Conservation (phyloP, 108 stramenopile species). For the Hondaea fermentalgiana region DNA sequence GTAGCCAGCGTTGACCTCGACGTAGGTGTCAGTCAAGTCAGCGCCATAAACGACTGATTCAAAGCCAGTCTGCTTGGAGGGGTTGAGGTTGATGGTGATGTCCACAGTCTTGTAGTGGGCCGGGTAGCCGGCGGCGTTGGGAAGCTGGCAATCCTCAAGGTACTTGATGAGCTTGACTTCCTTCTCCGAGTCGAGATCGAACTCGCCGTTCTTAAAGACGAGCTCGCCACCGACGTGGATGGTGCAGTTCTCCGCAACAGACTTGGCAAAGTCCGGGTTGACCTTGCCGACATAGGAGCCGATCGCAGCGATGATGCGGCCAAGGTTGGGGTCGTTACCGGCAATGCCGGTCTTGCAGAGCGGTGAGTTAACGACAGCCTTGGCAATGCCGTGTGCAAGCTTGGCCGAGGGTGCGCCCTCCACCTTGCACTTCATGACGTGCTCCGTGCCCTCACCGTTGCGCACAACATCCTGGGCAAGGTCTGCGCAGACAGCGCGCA, state of each 20-base stretch:
- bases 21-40: conserved; percentile 88
- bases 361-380: conserved; percentile 79
- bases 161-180: conserved; percentile 76
- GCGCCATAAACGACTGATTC: conserved; percentile 64
- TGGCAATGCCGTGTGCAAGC: conserved; percentile 73
- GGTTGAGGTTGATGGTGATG: conserved; percentile 63
- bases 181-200: conserved; percentile 76
- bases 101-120: conserved; percentile 81
- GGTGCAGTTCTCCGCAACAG: background rate
- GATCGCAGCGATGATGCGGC: conserved; percentile 85
- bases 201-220: conserved; percentile 79
- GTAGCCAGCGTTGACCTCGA: conserved; percentile 91
- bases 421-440: conserved; percentile 81
- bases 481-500: conserved; percentile 62
- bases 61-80: conserved; percentile 39
- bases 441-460: conserved; percentile 95
- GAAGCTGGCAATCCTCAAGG: conserved; percentile 73
- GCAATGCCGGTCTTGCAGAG: conserved; percentile 89
- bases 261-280: conserved; percentile 34
- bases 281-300: conserved; percentile 74
- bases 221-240: conserved; percentile 64
- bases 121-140: conserved; percentile 58
- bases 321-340: conserved; percentile 97
- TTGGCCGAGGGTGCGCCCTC: conserved; percentile 65
- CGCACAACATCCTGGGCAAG: conserved; percentile 87